Conservation (phyloP, 306 rosid genomes). For the Fragaria nilgerrensis region DNA sequence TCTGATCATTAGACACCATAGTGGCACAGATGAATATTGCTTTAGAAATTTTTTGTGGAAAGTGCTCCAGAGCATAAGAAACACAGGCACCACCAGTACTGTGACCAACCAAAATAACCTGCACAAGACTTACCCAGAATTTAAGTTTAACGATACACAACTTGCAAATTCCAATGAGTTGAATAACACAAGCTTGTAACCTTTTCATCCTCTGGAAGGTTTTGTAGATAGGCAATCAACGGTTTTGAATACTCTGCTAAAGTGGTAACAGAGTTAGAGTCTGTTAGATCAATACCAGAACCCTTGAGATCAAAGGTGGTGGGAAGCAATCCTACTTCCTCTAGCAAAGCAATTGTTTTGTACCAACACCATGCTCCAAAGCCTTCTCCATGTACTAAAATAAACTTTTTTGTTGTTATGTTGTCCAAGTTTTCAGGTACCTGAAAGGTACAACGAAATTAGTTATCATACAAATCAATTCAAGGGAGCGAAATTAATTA, state of each 20-base stretch:
- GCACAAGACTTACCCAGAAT: conserved; percentile 29
- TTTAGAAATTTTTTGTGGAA: conserved; percentile 70
- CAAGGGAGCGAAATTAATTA: not conserved
- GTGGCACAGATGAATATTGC: conserved; percentile 90
- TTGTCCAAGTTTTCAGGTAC: conserved; percentile 56
- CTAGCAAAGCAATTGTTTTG: conserved; percentile 77
- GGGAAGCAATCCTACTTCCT: conserved; percentile 78
- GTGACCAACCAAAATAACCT: conserved; percentile 94
- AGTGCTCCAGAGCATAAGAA: conserved; percentile 90
- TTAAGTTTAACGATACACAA: conserved; percentile 14
- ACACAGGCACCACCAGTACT: conserved; percentile 95
- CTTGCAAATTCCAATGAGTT: conserved; percentile 16
- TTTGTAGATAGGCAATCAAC: conserved; percentile 63
- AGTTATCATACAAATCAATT: not conserved
- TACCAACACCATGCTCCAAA: conserved; percentile 99
- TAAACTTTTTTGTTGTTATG: conserved; percentile 57
- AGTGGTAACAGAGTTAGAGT: conserved; percentile 55
- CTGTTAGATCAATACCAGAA: conserved; percentile 91
- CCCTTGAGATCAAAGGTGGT: conserved; percentile 80
- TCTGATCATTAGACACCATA: conserved; percentile 84
- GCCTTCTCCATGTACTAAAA: conserved; percentile 90
- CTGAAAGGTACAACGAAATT: conserved; percentile 30
- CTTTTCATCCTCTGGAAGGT: conserved; percentile 85
- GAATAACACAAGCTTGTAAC: conserved; percentile 33
- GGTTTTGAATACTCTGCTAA: conserved; percentile 87